Percentiles rank a stretch among this genome's conserved stretches.
phyloP scores from a whole-genome alignment of 2,329 filamentous ascomycete genomes.

The Botryotinia narcissicola region DNA sequence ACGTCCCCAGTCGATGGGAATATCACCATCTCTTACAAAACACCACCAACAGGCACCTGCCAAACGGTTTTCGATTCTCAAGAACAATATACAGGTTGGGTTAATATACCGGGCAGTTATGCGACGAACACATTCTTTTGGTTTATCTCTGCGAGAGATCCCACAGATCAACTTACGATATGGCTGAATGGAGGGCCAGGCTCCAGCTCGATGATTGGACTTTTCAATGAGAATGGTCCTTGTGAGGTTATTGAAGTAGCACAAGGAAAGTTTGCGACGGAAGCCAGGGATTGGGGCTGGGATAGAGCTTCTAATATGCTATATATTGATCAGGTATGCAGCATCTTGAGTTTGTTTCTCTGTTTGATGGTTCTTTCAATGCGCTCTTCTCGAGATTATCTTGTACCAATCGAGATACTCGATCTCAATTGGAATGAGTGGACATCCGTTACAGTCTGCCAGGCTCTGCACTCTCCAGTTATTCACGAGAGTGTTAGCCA shows the following conservation, averaged over 20 bases:
- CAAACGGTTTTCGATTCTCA: constrained; percentile 62
- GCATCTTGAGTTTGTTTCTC: not conserved
- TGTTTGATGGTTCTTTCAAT: not conserved
- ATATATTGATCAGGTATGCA: constrained; percentile 50
- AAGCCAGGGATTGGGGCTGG: constrained; percentile 63
- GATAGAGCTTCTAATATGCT: constrained; percentile 57
- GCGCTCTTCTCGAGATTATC: not conserved
- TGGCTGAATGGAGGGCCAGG: constrained; percentile 69
- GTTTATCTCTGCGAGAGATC: constrained; percentile 47
- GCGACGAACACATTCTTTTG: constrained; percentile 51
- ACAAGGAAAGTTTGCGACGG: constrained; percentile 51
- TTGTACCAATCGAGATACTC: constrained; percentile 50
- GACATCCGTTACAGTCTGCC: not conserved
- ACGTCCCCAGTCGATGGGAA: constrained; percentile 60
- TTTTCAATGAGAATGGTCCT: constrained; percentile 60
- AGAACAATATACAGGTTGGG: constrained; percentile 70
- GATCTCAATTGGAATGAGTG: constrained; percentile 27
- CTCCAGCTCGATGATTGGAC: constrained; percentile 60
- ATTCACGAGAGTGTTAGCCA: not conserved
- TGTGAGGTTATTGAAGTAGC: constrained; percentile 51
- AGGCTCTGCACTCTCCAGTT: not conserved
- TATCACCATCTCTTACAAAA: constrained; percentile 67
- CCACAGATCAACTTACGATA: constrained; percentile 53
- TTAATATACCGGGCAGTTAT: constrained; percentile 56
- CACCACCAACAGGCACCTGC: constrained; percentile 58